phyloP scores from a whole-genome alignment of 352 stramenopile species.

The Peronospora tabacina region DNA sequence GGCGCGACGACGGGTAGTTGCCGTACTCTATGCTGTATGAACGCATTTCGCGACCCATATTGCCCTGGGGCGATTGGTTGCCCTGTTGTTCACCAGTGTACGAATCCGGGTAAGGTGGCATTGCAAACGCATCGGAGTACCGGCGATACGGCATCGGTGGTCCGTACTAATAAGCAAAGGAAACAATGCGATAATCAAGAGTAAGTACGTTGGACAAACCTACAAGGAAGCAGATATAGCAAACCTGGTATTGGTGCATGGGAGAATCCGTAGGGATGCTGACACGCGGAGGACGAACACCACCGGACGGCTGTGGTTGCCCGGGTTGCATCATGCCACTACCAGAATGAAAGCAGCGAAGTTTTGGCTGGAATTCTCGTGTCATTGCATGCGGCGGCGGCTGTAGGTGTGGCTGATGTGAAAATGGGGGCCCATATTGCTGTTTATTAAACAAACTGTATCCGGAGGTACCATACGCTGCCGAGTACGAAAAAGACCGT shows the following conservation, averaged over 20 bases:
- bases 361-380: conserved; percentile 49
- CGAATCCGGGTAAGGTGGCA: conserved; percentile 54
- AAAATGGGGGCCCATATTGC: conserved; percentile 31
- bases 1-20: conserved; percentile 42
- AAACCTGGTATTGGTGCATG: conserved; percentile 64
- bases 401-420: conserved; percentile 44
- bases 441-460: conserved; percentile 49
- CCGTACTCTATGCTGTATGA: conserved; percentile 76
- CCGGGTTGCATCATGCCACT: conserved; percentile 36
- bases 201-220: conserved; percentile 3
- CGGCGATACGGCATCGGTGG: conserved; percentile 54
- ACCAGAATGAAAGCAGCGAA: conserved; percentile 46
- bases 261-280: conserved; percentile 58
- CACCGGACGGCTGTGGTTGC: conserved; percentile 22
- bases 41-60: conserved; percentile 45
- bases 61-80: conserved; percentile 35
- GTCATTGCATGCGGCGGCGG: conserved; percentile 24
- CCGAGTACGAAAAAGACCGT: conserved; percentile 71
- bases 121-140: conserved; percentile 66
- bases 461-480: conserved; percentile 41
- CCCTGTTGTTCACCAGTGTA: conserved; percentile 44
- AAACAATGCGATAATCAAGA: neutral
- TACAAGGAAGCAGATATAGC: conserved; percentile 5
- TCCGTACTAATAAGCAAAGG: conserved; percentile 25
- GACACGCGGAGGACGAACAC: conserved; percentile 55